phyloP scores from a whole-genome alignment of 2,329 filamentous ascomycete genomes.

The Fusarium sp. region DNA sequence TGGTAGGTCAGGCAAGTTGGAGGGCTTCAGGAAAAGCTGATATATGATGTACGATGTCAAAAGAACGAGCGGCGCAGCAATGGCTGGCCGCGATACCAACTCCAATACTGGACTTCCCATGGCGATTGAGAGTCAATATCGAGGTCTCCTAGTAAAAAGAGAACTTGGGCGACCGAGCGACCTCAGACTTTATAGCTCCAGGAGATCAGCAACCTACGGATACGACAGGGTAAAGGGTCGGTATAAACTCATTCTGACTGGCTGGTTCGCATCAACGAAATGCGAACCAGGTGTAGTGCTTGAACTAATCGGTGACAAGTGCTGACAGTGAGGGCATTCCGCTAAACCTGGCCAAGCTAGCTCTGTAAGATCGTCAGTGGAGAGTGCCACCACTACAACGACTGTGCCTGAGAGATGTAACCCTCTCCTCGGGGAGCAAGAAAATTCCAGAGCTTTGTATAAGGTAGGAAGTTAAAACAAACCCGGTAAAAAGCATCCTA shows the following conservation, averaged over 20 bases:
- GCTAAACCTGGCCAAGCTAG: neutral
- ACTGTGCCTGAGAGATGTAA: neutral
- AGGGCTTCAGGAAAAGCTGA: neutral
- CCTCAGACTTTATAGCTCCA: neutral
- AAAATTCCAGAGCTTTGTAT: too few relatives aligned
- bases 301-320: neutral
- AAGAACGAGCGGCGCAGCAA: neutral
- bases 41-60: neutral
- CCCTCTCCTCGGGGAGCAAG: neutral
- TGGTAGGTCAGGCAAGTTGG: neutral
- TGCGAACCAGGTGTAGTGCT: fast-evolving
- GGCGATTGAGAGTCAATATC: neutral
- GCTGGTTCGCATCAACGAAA: neutral
- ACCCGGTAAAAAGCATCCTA: too few relatives aligned
- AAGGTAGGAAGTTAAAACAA: too few relatives aligned
- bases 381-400: neutral
- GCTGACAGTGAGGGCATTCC: neutral
- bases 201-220: neutral
- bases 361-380: neutral
- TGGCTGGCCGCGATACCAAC: neutral
- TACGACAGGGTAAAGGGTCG: neutral
- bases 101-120: neutral
- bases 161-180: fast-evolving
- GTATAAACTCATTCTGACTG: neutral
- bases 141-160: neutral